Evolutionary conservation across 2,329 filamentous ascomycete species (phyloP).

Genomic region (Phyllosticta ampelicida): DNA sequence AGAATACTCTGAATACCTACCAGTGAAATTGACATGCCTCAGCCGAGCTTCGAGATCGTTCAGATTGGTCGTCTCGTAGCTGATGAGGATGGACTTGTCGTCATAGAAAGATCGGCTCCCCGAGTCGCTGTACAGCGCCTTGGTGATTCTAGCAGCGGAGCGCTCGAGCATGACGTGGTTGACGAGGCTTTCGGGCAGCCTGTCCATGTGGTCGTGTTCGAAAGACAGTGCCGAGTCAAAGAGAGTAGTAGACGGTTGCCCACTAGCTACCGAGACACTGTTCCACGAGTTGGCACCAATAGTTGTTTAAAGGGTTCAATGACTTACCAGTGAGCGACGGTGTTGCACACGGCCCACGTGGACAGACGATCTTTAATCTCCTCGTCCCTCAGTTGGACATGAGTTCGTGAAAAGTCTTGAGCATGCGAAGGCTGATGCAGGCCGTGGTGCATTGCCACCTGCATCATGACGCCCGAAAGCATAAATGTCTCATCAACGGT

Average conservation of each 20-base stretch:
- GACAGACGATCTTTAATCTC: conserved; percentile 68
- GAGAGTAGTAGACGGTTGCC: conserved; percentile 66
- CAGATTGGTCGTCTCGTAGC: conserved; percentile 10
- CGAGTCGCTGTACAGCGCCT: conserved; percentile 11
- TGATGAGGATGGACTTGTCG: conserved; percentile 11
- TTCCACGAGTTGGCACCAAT: conserved; percentile 11
- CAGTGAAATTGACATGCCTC: conserved; percentile 10
- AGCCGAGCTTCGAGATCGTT: conserved; percentile 10
- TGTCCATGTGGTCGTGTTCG: conserved; percentile 26
- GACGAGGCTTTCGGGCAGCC: conserved; percentile 4
- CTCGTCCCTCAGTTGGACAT: conserved; percentile 64
- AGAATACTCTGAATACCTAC: conserved; percentile 2
- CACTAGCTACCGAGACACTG: conserved; percentile 71
- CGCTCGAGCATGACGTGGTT: conserved; percentile 11
- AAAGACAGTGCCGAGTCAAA: conserved; percentile 60
- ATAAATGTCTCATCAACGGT: conserved; percentile 74
- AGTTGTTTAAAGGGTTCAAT: background rate
- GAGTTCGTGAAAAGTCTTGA: conserved; percentile 70
- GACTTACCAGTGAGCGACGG: conserved; percentile 60
- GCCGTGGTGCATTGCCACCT: conserved; percentile 73
- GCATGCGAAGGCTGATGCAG: conserved; percentile 71
- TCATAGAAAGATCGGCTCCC: conserved; percentile 10
- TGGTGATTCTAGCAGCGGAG: conserved; percentile 10
- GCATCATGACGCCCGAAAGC: conserved; percentile 75
- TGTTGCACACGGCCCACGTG: conserved; percentile 79